Conservation (phyloP, 441 rosid species). For the Populus hybrid region DNA sequence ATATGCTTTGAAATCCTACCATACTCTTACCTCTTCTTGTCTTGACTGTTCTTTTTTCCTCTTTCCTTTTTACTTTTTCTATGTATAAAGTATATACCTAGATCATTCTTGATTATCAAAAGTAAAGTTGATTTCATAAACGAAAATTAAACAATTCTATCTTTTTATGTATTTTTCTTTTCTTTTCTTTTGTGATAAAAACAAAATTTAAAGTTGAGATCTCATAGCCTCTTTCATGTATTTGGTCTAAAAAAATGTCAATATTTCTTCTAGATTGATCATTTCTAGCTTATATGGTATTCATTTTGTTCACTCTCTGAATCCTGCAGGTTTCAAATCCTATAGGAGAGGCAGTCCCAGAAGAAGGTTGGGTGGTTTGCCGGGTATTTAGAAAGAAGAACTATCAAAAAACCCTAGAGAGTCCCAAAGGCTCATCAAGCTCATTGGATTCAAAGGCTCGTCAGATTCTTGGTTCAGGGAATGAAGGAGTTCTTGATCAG, state of each 20-base stretch:
- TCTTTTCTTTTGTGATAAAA: neutral
- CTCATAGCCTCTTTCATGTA: neutral
- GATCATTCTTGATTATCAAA: neutral
- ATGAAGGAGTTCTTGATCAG: conserved; percentile 46
- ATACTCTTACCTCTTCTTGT: neutral
- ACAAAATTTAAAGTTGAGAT: too few species aligned
- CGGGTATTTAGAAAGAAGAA: conserved; percentile 85
- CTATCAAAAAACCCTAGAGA: conserved; percentile 69
- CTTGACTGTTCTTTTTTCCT: neutral
- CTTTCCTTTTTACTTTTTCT: neutral
- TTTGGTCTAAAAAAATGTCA: neutral
- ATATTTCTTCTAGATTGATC: neutral
- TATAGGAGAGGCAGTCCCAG: conserved; percentile 50
- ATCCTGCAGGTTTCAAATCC: conserved; percentile 31
- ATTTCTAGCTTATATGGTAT: neutral
- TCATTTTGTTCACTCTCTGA: neutral
- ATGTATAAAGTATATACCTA: neutral
- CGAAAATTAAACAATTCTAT: neutral
- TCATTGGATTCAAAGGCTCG: conserved; percentile 36
- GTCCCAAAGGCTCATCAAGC: conserved; percentile 43
- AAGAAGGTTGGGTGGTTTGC: conserved; percentile 96
- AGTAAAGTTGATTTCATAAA: neutral
- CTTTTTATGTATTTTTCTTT: too few species aligned
- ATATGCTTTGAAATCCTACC: neutral
- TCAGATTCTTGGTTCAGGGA: conserved; percentile 32